Evolutionary conservation across 1,284 basidiomycete genomes (phyloP), one percentile per base, ranked within the genome.

Genomic region (Ceratobasidium sp.): DNA sequence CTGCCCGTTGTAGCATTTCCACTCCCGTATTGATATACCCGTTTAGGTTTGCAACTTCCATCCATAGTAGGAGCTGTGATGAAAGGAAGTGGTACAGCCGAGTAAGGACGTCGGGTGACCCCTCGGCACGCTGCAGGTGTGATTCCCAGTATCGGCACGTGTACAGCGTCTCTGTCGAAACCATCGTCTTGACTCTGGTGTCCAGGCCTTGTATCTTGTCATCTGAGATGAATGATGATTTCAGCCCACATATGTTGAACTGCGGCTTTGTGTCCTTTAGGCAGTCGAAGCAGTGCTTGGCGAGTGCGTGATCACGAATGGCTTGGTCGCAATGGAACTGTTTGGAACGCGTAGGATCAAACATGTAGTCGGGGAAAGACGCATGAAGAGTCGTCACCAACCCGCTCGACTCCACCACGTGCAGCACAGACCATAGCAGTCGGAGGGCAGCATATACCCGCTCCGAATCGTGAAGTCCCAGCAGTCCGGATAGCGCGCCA

Each of bases 361-460:
- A 52, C 25, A 70, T 22, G 35, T 45, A 70, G 17, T 67, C 53
- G 0, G 32, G 40, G 15, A 70, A 70, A 8, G 69, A 70, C 1
- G 31, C 29, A 35, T 70, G 60, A 15, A 70, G 45, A 22, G 54
- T 25, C 13, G 57, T 34, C 17, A 70, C 50, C 2, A 56, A 15
- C 27, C 34, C 52, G 6, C n/a, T 31, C 2, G 22, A 6, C 5
- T 32, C 13, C 27, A 25, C 27, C 7, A 60, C 35, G 2, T 47
- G 43, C 3, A 60, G 29, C 1, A 60, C 27, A 25, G 57, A 20
- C 43, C 34, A 40, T 7, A 56, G 43, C 3, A 4, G 20, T 8
- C 2, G 25, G 31, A 45, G 29, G 8, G 1, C 6, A 13, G 7
- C n/a, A 20, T 20, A 7, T 6, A 47, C 43, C 7, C 20, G 20